Percentiles rank a stretch among this genome's conserved stretches.
phyloP scores from a whole-genome alignment of 2,329 filamentous ascomycete genomes.

The Fusarium verrucosum region DNA sequence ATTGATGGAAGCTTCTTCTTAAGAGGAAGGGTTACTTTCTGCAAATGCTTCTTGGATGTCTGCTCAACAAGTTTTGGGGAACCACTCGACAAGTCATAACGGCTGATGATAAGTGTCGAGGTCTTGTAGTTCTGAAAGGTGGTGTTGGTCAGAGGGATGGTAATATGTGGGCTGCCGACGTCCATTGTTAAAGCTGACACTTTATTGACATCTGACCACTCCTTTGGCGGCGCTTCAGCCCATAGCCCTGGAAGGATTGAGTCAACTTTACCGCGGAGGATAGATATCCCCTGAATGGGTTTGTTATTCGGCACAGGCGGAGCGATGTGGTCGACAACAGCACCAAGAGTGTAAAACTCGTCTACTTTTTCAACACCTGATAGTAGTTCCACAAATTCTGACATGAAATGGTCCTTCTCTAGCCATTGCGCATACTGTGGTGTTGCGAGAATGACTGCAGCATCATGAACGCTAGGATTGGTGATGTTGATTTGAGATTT shows the following conservation, averaged over 20 bases:
- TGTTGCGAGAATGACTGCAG: constrained; percentile 61
- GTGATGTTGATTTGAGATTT: constrained; percentile 39
- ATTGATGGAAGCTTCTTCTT: constrained; percentile 32
- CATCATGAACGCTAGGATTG: constrained; percentile 49
- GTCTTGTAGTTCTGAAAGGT: constrained; percentile 75
- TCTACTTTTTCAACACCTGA: constrained; percentile 53
- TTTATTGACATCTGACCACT: constrained; percentile 47
- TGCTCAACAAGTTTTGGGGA: constrained; percentile 39
- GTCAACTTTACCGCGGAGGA: constrained; percentile 57
- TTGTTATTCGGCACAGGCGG: constrained; percentile 46
- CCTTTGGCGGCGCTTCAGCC: constrained; percentile 45
- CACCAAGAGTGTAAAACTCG: constrained; percentile 60
- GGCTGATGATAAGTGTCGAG: constrained; percentile 63
- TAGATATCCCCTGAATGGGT: constrained; percentile 58
- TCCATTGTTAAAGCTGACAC: constrained; percentile 56
- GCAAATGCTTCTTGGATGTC: constrained; percentile 50
- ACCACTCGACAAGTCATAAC: constrained; percentile 42
- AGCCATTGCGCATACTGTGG: constrained; percentile 59
- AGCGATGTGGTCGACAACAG: constrained; percentile 65
- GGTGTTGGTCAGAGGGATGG: constrained; percentile 78
- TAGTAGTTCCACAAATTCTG: constrained; percentile 56
- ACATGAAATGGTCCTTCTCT: constrained; percentile 55
- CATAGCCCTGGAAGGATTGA: constrained; percentile 59
- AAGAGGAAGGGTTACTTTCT: constrained; percentile 48
- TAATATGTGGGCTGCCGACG: constrained; percentile 53